phyloP scores from a whole-genome alignment of 2,329 filamentous ascomycete genomes.

The Cercospora beticola region DNA sequence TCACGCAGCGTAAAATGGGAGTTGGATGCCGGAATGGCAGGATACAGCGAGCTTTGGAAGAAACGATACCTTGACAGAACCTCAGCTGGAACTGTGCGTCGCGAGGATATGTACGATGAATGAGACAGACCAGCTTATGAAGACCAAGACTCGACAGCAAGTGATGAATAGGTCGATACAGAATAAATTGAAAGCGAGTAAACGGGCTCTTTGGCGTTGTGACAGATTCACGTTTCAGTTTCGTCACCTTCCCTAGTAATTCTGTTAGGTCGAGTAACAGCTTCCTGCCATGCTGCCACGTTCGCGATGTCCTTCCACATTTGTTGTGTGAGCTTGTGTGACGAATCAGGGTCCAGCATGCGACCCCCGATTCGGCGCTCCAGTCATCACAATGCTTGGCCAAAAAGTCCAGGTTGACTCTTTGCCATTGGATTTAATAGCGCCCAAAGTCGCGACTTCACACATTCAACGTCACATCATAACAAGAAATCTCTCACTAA shows the following conservation, averaged over 20 bases:
- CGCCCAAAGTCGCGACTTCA: not conserved
- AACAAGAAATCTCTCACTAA: not conserved
- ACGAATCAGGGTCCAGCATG: not conserved
- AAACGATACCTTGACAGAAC: slow-evolving; percentile 10
- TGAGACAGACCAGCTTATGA: not conserved
- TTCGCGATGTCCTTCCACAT: slow-evolving; percentile 3
- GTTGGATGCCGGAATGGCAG: not conserved
- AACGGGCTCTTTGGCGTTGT: not conserved
- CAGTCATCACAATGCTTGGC: slow-evolving; percentile 1
- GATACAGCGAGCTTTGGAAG: slow-evolving; percentile 4
- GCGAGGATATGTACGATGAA: slow-evolving; percentile 7
- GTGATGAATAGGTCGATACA: slow-evolving; percentile 7
- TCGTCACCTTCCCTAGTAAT: not conserved
- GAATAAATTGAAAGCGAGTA: not conserved
- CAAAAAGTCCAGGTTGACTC: slow-evolving; percentile 4
- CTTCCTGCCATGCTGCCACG: not conserved
- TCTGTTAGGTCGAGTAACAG: not conserved
- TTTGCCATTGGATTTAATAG: not conserved
- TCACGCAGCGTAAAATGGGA: not conserved
- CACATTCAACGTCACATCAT: not conserved
- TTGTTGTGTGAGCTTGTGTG: not conserved
- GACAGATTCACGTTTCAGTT: not conserved
- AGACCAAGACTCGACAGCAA: not conserved
- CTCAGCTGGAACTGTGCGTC: slow-evolving; percentile 18
- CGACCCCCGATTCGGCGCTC: not conserved